Conservation (phyloP, 2,329 filamentous ascomycete genomes). For the Nannizzia gypsea region DNA sequence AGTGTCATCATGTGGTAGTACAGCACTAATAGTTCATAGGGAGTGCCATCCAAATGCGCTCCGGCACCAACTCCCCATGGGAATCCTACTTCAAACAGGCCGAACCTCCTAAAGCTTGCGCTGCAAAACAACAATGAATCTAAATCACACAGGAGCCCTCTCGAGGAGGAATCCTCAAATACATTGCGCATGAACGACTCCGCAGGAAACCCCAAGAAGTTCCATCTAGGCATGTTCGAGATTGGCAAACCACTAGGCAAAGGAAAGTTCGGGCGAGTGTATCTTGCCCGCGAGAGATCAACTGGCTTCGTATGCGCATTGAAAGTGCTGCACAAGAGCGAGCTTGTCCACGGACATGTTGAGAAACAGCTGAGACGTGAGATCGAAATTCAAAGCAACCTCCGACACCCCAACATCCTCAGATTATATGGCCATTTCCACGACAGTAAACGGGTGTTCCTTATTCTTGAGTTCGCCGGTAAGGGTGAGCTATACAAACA, state of each 20-base stretch:
- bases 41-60: neutral
- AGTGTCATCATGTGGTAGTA: neutral
- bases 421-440: slow-evolving; percentile 80
- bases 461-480: slow-evolving; percentile 77
- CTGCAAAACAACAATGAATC: slow-evolving; percentile 59
- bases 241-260: slow-evolving; percentile 78
- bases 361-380: slow-evolving; percentile 81
- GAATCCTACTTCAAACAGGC: slow-evolving; percentile 41
- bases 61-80: slow-evolving; percentile 12
- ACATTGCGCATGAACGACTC: slow-evolving; percentile 21
- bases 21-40: neutral
- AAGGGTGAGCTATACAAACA: slow-evolving; percentile 85
- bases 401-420: slow-evolving; percentile 75
- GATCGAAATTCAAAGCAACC: slow-evolving; percentile 80
- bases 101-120: slow-evolving; percentile 76
- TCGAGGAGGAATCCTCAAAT: slow-evolving; percentile 14
- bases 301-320: slow-evolving; percentile 75
- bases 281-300: slow-evolving; percentile 66
- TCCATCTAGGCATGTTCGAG: slow-evolving; percentile 89
- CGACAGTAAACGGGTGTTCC: slow-evolving; percentile 74
- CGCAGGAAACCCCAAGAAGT: slow-evolving; percentile 39
- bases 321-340: slow-evolving; percentile 76
- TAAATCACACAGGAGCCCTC: slow-evolving; percentile 18
- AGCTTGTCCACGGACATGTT: slow-evolving; percentile 66
- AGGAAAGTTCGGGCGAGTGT: slow-evolving; percentile 78